Base-by-base conservation (phyloP, 495 filamentous ascomycete species). In the Bathelium albidoporum region DNA sequence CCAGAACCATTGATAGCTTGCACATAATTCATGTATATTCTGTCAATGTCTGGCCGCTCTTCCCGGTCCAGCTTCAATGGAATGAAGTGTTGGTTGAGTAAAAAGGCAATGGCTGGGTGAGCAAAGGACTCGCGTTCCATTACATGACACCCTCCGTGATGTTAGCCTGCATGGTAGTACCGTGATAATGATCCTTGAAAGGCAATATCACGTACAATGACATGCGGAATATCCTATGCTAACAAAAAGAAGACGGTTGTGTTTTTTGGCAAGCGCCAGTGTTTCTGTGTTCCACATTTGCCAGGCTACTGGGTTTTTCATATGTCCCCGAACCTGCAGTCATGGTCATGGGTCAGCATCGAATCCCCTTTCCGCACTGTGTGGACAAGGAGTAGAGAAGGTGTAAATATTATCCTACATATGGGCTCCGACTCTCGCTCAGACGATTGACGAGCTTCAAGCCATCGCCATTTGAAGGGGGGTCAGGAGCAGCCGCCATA, bases 21-120 rank as follows among this genome's bases (percentile, higher is more conserved):
- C 32, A 95, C 89, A 76, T 95, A 98, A 76, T 96, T 96, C 89
- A 97, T 95, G 73, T 97, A 98, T 63, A 97, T 91, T 60, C 90
- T 87, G 72, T 98, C 94, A 68, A 97, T 84, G 72, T 97, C 92
- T 1, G 95, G 94, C 36, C 93, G 87, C 73, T 97, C 93, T 73
- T 98, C 94, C 32, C 92, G 85, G 72, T 98, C 94, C 67, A 97
- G 82, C 67, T 96, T 88, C 74, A 98, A 87, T 9, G 94, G 94
- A 26, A 98, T 86, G 74, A 97, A 97, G 55, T 85, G 81, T 62
- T 85, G 78, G 75, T 97, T 98, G 45, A 98, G 82, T 62, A 96
- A 80, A 9, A 80, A 76, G 22, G 95, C 93, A 59, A 96, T 85
- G 52, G 89, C 83, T 2, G 81, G 77, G 62, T 94, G 90, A 72